Percentiles rank a stretch among this genome's conserved stretches.
phyloP scores from a whole-genome alignment of 345 rosid genomes.

The Aegle marmelos region DNA sequence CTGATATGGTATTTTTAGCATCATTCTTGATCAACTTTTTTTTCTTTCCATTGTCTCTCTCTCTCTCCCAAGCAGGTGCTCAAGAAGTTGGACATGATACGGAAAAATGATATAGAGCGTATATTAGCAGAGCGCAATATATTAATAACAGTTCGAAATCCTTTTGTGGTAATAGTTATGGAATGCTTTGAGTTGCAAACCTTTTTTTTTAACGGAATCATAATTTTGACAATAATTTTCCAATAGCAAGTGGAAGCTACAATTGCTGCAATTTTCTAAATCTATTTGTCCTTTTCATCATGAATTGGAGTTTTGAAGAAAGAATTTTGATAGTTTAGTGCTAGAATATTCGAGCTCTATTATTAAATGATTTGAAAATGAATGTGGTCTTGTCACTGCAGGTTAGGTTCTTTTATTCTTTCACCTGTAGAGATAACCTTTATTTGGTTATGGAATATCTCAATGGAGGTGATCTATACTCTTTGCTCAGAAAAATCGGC shows the following conservation, averaged over 20 bases:
- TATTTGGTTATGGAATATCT: slow-evolving; percentile 94
- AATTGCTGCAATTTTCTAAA: slow-evolving; percentile 2
- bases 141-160: slow-evolving; percentile 75
- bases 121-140: slow-evolving; percentile 81
- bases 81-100: slow-evolving; percentile 76
- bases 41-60: neutral
- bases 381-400: slow-evolving; percentile 35
- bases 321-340: neutral
- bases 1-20: neutral
- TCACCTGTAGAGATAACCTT: slow-evolving; percentile 83
- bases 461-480: slow-evolving; percentile 80
- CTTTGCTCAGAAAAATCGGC: slow-evolving; percentile 73
- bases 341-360: neutral
- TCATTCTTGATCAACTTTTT: slow-evolving; percentile 19
- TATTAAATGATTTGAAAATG: slow-evolving; percentile 1
- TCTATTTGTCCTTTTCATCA: neutral
- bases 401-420: slow-evolving; percentile 84
- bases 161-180: slow-evolving; percentile 66
- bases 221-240: neutral
- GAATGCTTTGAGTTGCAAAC: slow-evolving; percentile 3
- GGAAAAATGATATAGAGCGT: slow-evolving; percentile 74
- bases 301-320: neutral
- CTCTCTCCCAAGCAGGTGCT: slow-evolving; percentile 42
- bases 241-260: slow-evolving; percentile 3
- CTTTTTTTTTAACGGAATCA: neutral